Evolutionary conservation across 495 filamentous ascomycete genomes (phyloP), one percentile per base, ranked within the genome.

Genomic region (Antarctomyces pellizariae): DNA sequence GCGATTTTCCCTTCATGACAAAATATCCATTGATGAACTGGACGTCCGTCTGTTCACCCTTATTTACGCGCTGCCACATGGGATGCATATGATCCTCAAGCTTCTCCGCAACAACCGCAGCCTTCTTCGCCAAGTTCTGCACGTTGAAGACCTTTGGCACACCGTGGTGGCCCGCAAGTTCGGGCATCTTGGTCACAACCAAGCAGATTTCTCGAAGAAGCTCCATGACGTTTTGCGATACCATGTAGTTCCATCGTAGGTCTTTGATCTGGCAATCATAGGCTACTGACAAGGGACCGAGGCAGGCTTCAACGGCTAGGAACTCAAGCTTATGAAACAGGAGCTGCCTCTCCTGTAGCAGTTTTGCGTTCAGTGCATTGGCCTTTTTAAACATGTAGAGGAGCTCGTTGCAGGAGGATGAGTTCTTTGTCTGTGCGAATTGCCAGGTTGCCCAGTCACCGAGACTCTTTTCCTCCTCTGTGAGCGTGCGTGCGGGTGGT

Each of bases 281-380:
- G 3, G 90, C 42, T 0, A 71, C 68, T 0, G 75, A 77, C 7
- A 93, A 42, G 0, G 86, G 70, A 34, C 84, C 74, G 19, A 84
- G 67, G 17, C 89, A 54, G 26, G 65, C 59, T 30, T 71, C 64
- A 37, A 82, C 61, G 1, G 71, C 75, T 8, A 91, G 48, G 28
- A 71, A 73, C 29, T 83, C 71, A 5, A 92, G 55, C 44, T 90
- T 57, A 15, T 34, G 13, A 53, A 2, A 39, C 38, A 39, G 0
- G 33, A 26, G 7, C 45, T 28, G 11, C 38, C 42, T 6, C 25
- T 30, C 1, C 45, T 46, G 8, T 43, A 28, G 2, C 56, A 41
- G 0, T 34, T 47, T 33, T 12, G 36, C 23, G n/a, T 44, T 37
- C 13, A 53, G 26, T 19, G 48, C 25, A 15, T 35, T 29, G 12